Conservation (phyloP, 2,329 filamentous ascomycete genomes). For the Ophiostoma sp. region DNA sequence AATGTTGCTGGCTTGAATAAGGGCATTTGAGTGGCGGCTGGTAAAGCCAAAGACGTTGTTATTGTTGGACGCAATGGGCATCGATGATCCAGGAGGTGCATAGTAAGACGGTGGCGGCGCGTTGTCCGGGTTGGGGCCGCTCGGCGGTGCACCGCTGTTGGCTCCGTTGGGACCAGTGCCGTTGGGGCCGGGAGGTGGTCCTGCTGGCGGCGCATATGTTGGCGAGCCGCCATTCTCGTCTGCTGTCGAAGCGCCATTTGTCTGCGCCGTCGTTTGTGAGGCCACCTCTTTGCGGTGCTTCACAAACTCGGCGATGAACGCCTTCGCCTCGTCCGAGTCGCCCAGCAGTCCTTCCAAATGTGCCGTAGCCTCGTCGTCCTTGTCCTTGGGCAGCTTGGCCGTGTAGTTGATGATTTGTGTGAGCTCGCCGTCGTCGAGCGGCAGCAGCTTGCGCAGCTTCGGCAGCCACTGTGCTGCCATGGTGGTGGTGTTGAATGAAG, state of each 20-base stretch:
- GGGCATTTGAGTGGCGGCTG: slow-evolving; percentile 14
- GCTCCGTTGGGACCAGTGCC: not conserved
- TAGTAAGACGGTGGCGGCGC: slow-evolving; percentile 11
- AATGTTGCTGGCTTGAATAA: slow-evolving; percentile 17
- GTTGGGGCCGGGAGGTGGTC: not conserved
- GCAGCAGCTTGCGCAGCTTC: slow-evolving; percentile 21
- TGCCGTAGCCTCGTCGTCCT: slow-evolving; percentile 17
- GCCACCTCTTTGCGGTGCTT: not conserved
- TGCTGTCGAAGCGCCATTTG: not conserved
- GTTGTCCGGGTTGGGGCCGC: not conserved
- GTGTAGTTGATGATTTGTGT: slow-evolving; percentile 19
- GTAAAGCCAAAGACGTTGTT: not conserved
- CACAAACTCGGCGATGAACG: slow-evolving; percentile 26
- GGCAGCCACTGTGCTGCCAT: slow-evolving; percentile 5
- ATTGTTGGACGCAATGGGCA: not conserved
- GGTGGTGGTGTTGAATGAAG: not conserved
- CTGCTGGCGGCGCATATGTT: not conserved
- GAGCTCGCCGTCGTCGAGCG: slow-evolving; percentile 25
- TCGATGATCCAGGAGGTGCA: not conserved
- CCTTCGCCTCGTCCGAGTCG: slow-evolving; percentile 5
- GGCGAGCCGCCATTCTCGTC: not conserved
- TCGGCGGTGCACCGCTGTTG: not conserved
- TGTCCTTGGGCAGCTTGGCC: not conserved
- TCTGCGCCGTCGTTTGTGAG: not conserved
- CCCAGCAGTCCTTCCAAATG: slow-evolving; percentile 23